Percentiles rank a stretch among this genome's conserved stretches.
Evolutionary conservation across 2,329 filamentous ascomycete genomes (phyloP).

Genomic region (Aspergillus neoniger): DNA sequence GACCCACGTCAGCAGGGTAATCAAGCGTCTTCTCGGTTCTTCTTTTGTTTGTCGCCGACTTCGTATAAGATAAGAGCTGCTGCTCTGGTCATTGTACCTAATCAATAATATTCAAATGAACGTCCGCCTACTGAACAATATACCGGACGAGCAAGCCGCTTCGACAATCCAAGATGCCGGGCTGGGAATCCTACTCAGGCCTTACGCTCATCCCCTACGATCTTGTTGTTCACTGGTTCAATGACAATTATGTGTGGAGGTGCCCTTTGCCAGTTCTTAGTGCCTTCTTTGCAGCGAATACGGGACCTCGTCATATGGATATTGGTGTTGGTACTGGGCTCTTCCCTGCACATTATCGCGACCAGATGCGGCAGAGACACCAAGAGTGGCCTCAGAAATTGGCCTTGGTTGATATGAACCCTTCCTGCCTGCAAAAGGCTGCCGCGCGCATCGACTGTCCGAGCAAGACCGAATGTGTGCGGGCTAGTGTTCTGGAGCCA

Average conservation of each 20-base stretch:
- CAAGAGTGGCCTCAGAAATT: conserved; percentile 17
- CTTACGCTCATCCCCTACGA: neutral
- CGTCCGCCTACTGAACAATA: too few relatives aligned
- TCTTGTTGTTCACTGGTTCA: conserved; percentile 9
- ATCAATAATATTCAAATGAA: too few relatives aligned
- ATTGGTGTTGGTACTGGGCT: conserved; percentile 35
- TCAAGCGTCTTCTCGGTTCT: too few relatives aligned
- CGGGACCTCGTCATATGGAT: conserved; percentile 29
- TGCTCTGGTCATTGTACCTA: too few relatives aligned
- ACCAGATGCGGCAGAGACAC: neutral
- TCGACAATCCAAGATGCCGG: too few relatives aligned
- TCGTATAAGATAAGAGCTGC: too few relatives aligned
- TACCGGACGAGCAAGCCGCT: too few relatives aligned
- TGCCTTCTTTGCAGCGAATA: conserved; percentile 29
- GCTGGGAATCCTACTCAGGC: neutral
- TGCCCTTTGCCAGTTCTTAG: conserved; percentile 25
- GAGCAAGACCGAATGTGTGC: conserved; percentile 25
- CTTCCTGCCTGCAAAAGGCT: conserved; percentile 1
- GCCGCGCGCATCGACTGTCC: conserved; percentile 8
- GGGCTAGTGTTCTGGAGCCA: conserved; percentile 41
- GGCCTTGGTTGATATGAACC: conserved; percentile 28
- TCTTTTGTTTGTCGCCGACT: too few relatives aligned
- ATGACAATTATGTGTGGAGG: conserved; percentile 30
- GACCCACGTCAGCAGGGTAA: too few relatives aligned
- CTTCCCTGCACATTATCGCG: conserved; percentile 21